Conservation (phyloP, 176 grass and related monocot species). For the Aechmea fasciata region DNA sequence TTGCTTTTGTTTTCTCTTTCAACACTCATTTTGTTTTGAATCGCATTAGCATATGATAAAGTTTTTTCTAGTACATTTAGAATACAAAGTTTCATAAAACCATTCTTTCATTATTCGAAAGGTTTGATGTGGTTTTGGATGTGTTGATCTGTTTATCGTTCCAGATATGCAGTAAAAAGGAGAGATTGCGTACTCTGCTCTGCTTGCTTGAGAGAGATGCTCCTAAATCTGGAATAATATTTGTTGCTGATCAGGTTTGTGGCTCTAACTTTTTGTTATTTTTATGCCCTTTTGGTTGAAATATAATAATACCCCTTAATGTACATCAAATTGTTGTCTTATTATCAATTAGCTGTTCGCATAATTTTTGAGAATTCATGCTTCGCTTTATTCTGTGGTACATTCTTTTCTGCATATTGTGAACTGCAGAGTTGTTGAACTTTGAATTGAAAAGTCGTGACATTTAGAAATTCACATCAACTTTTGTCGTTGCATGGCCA, state of each 20-base stretch:
- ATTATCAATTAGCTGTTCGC: too few species aligned
- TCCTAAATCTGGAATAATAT: conserved; percentile 81
- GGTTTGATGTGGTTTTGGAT: not conserved
- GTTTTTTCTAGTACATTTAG: not conserved
- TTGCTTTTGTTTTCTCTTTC: not conserved
- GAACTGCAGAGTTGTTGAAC: too few species aligned
- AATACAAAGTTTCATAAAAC: not conserved
- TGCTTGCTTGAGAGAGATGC: conserved; percentile 61
- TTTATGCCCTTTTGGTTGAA: not conserved
- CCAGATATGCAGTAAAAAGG: conserved; percentile 78
- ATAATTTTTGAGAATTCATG: too few species aligned
- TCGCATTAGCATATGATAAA: not conserved
- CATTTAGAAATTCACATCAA: too few species aligned
- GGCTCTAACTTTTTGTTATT: not conserved
- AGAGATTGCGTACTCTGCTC: conserved; percentile 55
- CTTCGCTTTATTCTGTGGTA: too few species aligned
- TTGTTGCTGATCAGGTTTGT: conserved; percentile 84
- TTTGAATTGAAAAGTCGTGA: too few species aligned
- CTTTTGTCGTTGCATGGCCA: too few species aligned
- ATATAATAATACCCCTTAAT: too few species aligned
- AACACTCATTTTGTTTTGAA: not conserved
- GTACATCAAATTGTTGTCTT: too few species aligned
- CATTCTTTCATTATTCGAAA: not conserved
- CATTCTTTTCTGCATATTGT: too few species aligned
- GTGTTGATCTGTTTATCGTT: not conserved